A percentile compares a stretch with the other conserved stretches of the same genome.
Conservation (phyloP, 345 rosid species). For the Brassica cretica region DNA sequence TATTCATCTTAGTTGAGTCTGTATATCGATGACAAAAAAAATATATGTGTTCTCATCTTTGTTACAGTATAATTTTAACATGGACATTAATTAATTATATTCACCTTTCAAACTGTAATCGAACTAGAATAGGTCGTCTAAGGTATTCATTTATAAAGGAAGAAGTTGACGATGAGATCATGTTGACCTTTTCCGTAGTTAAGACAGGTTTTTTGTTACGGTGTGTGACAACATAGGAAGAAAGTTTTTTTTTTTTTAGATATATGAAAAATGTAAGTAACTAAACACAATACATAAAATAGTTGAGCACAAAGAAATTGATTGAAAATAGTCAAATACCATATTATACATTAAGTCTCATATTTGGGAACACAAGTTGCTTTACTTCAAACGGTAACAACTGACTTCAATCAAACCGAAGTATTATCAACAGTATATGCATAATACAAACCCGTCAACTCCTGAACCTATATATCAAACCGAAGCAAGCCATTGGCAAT, state of each 20-base stretch:
- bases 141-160: background rate
- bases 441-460: background rate
- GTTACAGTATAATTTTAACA: background rate
- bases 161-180: background rate
- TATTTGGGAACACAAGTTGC: background rate
- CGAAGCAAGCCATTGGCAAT: slow-evolving; percentile 3
- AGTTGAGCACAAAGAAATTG: background rate
- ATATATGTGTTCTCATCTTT: background rate
- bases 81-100: background rate
- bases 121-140: background rate
- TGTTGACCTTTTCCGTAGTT: background rate
- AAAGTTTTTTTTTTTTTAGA: background rate
- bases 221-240: background rate
- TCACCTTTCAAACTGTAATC: background rate
- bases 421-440: background rate
- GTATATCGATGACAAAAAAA: no score
- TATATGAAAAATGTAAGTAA: background rate
- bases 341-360: background rate
- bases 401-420: background rate
- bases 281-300: background rate
- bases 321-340: background rate
- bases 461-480: background rate
- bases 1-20: no score
- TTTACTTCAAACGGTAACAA: background rate
- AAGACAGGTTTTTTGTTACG: background rate